Evolutionary conservation across 495 filamentous ascomycete genomes (phyloP).

Genomic region (Choiromyces venosus): DNA sequence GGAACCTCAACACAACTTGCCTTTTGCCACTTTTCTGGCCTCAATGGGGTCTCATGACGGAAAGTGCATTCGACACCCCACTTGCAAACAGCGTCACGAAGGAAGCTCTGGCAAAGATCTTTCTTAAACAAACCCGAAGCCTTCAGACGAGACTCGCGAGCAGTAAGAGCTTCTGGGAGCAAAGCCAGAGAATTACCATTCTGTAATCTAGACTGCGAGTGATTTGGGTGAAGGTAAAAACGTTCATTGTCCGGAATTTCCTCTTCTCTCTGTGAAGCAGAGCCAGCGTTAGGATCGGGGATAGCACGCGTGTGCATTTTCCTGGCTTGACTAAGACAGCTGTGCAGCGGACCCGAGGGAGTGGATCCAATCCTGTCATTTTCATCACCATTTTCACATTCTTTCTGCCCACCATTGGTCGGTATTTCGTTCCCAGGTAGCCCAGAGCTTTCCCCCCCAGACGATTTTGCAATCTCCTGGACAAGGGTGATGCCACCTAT

Average conservation of each 20-base stretch:
- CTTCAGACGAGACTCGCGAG: not conserved
- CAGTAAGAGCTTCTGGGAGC: not conserved
- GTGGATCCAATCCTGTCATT: not conserved
- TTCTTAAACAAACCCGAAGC: not conserved
- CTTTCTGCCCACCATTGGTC: not conserved
- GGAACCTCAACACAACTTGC: not conserved
- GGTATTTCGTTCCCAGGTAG: not conserved
- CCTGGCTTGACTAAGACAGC: not conserved
- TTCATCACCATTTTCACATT: not conserved
- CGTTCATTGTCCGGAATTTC: not conserved
- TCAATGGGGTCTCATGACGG: conserved; percentile 10
- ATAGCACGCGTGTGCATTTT: not conserved
- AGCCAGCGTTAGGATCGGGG: not conserved
- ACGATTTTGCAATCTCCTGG: conserved; percentile 22
- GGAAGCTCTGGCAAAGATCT: not conserved
- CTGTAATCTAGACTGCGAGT: not conserved
- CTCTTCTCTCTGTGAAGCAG: not conserved
- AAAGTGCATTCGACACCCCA: conserved; percentile 14
- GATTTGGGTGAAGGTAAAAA: not conserved
- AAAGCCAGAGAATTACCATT: not conserved
- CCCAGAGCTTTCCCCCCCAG: not conserved
- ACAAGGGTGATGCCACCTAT: conserved; percentile 15
- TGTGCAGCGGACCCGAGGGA: not conserved
- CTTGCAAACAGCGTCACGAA: not conserved
- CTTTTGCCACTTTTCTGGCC: not conserved